These are phyloP conservation scores for Eragrostis tef DNA, from an alignment of 202 grass and related monocot genomes.

Conservation along the genomic window DNA sequence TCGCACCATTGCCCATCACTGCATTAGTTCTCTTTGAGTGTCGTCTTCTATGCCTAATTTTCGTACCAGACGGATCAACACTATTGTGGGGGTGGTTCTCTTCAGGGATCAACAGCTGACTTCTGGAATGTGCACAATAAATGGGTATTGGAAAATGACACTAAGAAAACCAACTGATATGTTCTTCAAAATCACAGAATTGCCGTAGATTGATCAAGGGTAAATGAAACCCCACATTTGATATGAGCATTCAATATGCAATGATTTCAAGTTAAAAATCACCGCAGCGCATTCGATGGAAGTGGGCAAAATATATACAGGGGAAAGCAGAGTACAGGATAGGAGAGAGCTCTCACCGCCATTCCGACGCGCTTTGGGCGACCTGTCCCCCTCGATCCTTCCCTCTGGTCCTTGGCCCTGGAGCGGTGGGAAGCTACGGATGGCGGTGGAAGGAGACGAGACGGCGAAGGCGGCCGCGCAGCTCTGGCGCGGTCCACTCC, in stretches of 20 bases:
- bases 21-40: neutral
- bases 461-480: neutral
- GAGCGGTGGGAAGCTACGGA: neutral
- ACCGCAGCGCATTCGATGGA: neutral
- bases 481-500: slow-evolving; percentile 11
- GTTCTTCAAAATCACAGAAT: neutral
- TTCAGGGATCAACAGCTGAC: neutral
- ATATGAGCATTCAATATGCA: neutral
- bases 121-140: neutral
- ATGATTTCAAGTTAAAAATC: neutral
- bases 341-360: slow-evolving; percentile 38
- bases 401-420: neutral
- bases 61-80: neutral
- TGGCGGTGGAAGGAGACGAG: neutral
- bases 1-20: neutral
- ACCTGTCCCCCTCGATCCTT: neutral
- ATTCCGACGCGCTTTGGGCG: slow-evolving; percentile 5
- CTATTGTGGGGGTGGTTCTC: neutral
- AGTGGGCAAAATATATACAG: neutral
- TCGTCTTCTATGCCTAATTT: neutral
- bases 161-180: neutral
- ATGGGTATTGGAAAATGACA: neutral
- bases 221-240: neutral
- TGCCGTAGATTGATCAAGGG: neutral
- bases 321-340: neutral